Base-by-base conservation (phyloP, 192 early-diverging fungal species). In the Linnemannia schmuckeri region DNA sequence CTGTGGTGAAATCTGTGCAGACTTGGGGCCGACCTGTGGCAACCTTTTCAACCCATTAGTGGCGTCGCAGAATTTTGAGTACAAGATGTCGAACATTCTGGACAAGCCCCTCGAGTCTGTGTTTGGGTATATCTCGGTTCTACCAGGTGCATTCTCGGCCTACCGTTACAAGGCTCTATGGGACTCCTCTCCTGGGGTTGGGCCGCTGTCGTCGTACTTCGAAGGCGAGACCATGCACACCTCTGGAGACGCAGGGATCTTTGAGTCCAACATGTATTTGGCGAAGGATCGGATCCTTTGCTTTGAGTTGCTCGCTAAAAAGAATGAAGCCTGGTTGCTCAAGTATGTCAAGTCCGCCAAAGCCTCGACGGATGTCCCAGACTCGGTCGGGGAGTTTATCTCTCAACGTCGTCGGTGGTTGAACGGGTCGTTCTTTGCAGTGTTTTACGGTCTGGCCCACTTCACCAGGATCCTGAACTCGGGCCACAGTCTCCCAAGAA, bases 61-160 rank as follows among this genome's bases (percentile, higher is more conserved):
- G 4, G 97, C 97, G 10, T 95, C 96, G 6, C 97, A 98, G 90
- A 98, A 98, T 89, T 98, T 98, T 92, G 97, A 98, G 93, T 98
- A 98, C 94, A 98, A 98, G 89, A 98, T 98, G 92, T 95, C 94
- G 76, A 98, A 98, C 86, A 98, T 97, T 79, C 95, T 98, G 15
- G 97, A 97, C 91, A 98, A 98, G 90, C 96, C 97, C 8, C 91
- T 98, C 37, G 97, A 98, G 94, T 96, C 96, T 22, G 95, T 97
- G 27, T 98, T 97, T 92, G 98, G 98, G 41, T 97, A 97, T 88
- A 99, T 99, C 78, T 96, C 96, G 1, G 98, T 98, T 71, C 91
- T 99, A 5, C 98, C 98, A 6, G 95, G 96, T 70, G 96, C 97
- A 46, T 98, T 98, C 92, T 97, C 97, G 0, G 97, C 96, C 44